Percentiles rank a stretch among this genome's conserved stretches.
Conservation (phyloP, 2,329 filamentous ascomycete genomes). For the Onygena corvina region DNA sequence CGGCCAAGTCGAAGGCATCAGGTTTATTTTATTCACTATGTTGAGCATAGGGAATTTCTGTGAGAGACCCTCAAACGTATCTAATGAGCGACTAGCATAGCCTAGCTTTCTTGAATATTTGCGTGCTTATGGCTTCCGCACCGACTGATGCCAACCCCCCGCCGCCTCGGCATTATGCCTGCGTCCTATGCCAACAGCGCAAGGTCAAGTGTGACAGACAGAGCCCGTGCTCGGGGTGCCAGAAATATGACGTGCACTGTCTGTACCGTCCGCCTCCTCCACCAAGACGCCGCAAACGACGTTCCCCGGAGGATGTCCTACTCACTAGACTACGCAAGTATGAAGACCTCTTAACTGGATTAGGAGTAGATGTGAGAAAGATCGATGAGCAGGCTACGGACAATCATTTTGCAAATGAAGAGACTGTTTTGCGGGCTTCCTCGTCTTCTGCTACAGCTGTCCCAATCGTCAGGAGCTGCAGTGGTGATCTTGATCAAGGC, state of each 20-base stretch:
- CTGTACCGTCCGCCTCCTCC: constrained; percentile 20
- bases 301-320: not conserved
- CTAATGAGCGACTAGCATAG: not conserved
- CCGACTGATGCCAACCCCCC: not conserved
- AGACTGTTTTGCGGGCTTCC: not conserved
- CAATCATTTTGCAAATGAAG: not conserved
- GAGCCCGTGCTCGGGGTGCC: constrained; percentile 59
- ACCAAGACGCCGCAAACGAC: not conserved
- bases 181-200: constrained; percentile 61
- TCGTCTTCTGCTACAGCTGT: not conserved
- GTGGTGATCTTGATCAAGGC: too few relatives aligned
- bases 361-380: not conserved
- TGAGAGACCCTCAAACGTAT: too few relatives aligned
- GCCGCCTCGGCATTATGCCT: constrained; percentile 28
- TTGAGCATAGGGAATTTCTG: too few relatives aligned
- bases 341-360: constrained; percentile 2
- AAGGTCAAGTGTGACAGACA: constrained; percentile 65
- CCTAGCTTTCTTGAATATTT: not conserved
- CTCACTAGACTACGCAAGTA: constrained; percentile 3
- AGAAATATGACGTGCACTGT: constrained; percentile 51
- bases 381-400: not conserved
- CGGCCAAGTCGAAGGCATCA: too few relatives aligned
- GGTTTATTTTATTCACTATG: too few relatives aligned
- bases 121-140: not conserved
- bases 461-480: too few relatives aligned